phyloP scores from a whole-genome alignment of 257 asterid genomes.

The Leptodermis oblonga region DNA sequence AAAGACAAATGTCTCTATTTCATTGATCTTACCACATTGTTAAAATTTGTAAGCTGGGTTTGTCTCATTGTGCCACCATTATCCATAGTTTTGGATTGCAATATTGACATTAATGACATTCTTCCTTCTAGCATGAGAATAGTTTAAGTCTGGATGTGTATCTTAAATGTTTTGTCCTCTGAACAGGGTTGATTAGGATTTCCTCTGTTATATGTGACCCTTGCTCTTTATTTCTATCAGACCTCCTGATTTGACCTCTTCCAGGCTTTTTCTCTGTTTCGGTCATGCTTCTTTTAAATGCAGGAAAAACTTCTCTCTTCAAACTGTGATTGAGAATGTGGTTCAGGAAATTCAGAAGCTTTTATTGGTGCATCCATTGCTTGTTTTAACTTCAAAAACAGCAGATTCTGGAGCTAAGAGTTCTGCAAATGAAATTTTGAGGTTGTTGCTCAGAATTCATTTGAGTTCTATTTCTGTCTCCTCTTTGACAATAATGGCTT shows the following conservation, averaged over 20 bases:
- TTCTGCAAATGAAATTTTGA: constrained; percentile 34
- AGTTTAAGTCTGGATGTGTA: background rate
- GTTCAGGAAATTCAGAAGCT: constrained; percentile 74
- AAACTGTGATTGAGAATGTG: constrained; percentile 52
- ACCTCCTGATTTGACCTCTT: background rate
- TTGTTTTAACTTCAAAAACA: constrained; percentile 69
- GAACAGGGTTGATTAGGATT: background rate
- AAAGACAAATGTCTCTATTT: background rate
- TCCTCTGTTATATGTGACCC: background rate
- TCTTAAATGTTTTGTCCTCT: background rate
- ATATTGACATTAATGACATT: background rate
- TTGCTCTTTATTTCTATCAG: background rate
- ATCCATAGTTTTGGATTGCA: background rate
- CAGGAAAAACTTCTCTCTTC: constrained; percentile 76
- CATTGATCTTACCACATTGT: background rate
- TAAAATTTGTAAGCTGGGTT: background rate
- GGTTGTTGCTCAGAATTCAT: constrained; percentile 36
- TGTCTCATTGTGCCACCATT: background rate
- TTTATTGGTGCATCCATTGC: constrained; percentile 65
- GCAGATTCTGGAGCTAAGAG: constrained; percentile 48
- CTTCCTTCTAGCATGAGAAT: background rate
- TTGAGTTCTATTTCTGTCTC: constrained; percentile 9
- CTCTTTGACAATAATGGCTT: background rate
- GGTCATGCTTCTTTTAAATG: background rate
- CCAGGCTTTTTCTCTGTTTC: background rate